Evolutionary conservation across 148 eudicot species (phyloP), one percentile per base, ranked within the genome.

Genomic region (Rhododendron kiyosumense): DNA sequence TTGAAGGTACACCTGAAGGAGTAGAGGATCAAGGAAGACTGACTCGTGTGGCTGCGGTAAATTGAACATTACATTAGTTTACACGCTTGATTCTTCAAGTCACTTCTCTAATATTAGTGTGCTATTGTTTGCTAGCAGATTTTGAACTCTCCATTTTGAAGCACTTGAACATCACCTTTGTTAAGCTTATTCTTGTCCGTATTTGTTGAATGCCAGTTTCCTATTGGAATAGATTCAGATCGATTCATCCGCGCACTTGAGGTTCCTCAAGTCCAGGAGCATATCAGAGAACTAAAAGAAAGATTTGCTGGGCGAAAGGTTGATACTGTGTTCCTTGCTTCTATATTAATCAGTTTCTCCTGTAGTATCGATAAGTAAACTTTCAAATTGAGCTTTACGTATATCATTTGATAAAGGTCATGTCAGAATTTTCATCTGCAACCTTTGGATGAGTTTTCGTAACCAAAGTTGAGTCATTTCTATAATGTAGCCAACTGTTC

Each of bases 1-100:
- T 96, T 84, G 98, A 96, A 90, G 98, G 98, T 85, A 96, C 98
- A 84, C 98, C 98, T 41, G 98, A 96, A 92, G 98, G 98, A 86
- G 98, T 96, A 48, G 98, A 96, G 86, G 96, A 94, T 89, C 94
- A 96, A 88, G 98, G 97, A 77, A 92, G 94, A 88, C 84, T 96
- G 89, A 96, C 98, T 36, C 98, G 98, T 83, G 98, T 96, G 73
- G 98, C 98, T 89, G 98, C 97, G 78, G 98, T 96, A 93, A 59
- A 91, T 90, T 85, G 41, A 81, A 69, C 54, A 48, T 12, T 91
- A 51, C 17, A 69, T 32, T 83, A 36, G 54, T 80, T 32, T 79
- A 41, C 26, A 2, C n/a, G 5, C 18, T 73, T 86, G 77, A 49
- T 52, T 57, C 49, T 86, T 71, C 13, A 12, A n/a, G 54, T 76